Evolutionary conservation across 305 asterid species (phyloP).

Genomic region (Fraxinus ornus): DNA sequence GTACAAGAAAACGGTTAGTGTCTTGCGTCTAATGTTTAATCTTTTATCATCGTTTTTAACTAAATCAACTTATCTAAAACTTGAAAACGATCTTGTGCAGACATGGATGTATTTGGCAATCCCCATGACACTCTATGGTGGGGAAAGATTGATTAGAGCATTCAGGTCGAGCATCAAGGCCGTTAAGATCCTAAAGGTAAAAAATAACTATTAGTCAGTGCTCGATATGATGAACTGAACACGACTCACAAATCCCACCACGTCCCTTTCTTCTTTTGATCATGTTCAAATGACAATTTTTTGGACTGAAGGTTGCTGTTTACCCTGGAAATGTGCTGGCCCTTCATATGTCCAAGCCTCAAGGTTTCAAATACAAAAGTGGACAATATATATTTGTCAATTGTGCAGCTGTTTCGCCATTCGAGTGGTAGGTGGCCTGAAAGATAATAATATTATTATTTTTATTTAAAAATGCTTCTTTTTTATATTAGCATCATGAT

Average conservation of each 20-base stretch:
- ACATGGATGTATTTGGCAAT: conserved; percentile 85
- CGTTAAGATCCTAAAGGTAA: conserved; percentile 71
- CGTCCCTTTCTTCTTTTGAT: not conserved
- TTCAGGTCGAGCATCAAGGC: conserved; percentile 73
- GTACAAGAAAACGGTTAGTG: conserved; percentile 78
- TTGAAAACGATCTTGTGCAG: conserved; percentile 25
- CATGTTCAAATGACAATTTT: not conserved
- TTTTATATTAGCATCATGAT: not conserved
- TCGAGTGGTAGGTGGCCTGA: conserved; percentile 56
- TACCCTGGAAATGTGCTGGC: conserved; percentile 82
- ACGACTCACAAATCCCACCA: not conserved
- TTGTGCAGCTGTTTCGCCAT: conserved; percentile 85
- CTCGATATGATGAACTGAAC: not conserved
- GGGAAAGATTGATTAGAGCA: conserved; percentile 70
- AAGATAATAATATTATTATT: not conserved
- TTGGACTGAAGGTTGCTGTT: conserved; percentile 62
- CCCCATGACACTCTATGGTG: conserved; percentile 55
- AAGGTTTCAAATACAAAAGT: conserved; percentile 81
- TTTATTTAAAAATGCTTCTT: not conserved
- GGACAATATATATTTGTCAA: conserved; percentile 86
- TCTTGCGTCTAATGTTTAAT: not conserved
- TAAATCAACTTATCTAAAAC: not conserved
- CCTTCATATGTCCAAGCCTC: conserved; percentile 87
- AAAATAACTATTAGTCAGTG: not conserved
- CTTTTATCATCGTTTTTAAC: not conserved